Evolutionary conservation across 257 asterid species (phyloP).

Genomic region (Fraxinus quadrangulata): DNA sequence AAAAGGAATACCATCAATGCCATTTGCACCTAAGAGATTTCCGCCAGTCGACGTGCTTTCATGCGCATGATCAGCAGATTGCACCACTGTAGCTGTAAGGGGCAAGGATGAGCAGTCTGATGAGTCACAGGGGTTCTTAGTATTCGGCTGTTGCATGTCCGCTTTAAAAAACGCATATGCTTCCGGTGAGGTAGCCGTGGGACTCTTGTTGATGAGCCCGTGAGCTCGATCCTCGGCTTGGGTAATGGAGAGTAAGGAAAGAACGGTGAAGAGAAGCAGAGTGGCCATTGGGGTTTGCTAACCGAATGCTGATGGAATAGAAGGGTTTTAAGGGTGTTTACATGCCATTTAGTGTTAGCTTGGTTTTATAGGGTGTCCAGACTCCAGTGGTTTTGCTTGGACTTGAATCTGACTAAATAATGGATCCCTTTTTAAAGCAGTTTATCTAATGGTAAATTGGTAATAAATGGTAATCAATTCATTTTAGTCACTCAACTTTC

Average conservation of each 20-base stretch:
- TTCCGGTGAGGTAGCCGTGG: constrained; percentile 43
- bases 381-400: constrained; percentile 36
- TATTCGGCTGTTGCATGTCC: constrained; percentile 23
- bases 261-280: constrained; percentile 24
- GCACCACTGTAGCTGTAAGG: constrained; percentile 34
- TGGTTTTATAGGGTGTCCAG: constrained; percentile 28
- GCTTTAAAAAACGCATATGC: constrained; percentile 49
- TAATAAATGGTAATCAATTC: not conserved
- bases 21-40: constrained; percentile 27
- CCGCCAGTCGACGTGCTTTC: constrained; percentile 28
- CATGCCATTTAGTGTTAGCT: constrained; percentile 5
- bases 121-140: constrained; percentile 19
- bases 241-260: constrained; percentile 15
- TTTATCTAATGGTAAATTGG: not conserved
- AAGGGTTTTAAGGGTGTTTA: constrained; percentile 7
- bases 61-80: constrained; percentile 34
- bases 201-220: constrained; percentile 37
- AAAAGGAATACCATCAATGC: constrained; percentile 31
- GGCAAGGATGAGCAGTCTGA: constrained; percentile 39
- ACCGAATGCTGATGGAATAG: not conserved
- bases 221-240: constrained; percentile 46
- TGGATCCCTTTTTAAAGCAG: constrained; percentile 19
- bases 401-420: constrained; percentile 34
- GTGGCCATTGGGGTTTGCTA: constrained; percentile 22
- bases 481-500: not conserved